These are phyloP conservation scores for Boletellus sp. DNA, from an alignment of 768 basidiomycete genomes.

Conservation along the genomic window DNA sequence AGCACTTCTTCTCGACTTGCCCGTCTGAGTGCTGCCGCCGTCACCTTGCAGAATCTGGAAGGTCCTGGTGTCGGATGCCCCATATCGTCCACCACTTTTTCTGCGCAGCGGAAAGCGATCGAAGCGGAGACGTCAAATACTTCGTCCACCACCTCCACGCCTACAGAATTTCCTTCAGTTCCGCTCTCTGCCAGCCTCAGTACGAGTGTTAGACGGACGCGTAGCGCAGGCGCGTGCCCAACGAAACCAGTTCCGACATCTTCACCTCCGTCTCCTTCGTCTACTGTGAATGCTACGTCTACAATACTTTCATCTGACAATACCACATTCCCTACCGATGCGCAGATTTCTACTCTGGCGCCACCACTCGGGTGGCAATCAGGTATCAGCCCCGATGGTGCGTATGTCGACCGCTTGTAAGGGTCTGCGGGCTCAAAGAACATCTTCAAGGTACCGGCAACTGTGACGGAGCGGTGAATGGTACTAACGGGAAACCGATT, in stretches of 20 bases:
- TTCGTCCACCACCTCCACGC: not conserved
- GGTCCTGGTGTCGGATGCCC: constrained; percentile 70
- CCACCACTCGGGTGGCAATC: constrained; percentile 54
- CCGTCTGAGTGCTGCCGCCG: constrained; percentile 55
- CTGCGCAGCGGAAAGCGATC: constrained; percentile 33
- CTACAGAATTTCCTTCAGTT: not conserved
- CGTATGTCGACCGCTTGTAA: constrained; percentile 13
- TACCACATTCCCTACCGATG: constrained; percentile 17
- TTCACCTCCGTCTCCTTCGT: not conserved
- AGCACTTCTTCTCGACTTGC: constrained; percentile 49
- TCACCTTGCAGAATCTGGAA: constrained; percentile 71
- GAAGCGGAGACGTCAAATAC: constrained; percentile 10
- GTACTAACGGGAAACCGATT: constrained; percentile 29
- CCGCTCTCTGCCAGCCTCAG: not conserved
- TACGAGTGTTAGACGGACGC: not conserved
- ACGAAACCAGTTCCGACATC: not conserved
- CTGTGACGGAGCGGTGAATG: constrained; percentile 34
- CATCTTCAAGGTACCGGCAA: constrained; percentile 32
- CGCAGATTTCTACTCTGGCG: constrained; percentile 41
- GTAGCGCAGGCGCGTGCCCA: not conserved
- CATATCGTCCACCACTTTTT: constrained; percentile 59
- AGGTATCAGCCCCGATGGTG: constrained; percentile 59
- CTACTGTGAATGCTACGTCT: constrained; percentile 3
- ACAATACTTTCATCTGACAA: not conserved
- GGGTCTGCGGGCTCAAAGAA: not conserved